phyloP scores from a whole-genome alignment of 176 grass and related monocot genomes.

The Canna indica region DNA sequence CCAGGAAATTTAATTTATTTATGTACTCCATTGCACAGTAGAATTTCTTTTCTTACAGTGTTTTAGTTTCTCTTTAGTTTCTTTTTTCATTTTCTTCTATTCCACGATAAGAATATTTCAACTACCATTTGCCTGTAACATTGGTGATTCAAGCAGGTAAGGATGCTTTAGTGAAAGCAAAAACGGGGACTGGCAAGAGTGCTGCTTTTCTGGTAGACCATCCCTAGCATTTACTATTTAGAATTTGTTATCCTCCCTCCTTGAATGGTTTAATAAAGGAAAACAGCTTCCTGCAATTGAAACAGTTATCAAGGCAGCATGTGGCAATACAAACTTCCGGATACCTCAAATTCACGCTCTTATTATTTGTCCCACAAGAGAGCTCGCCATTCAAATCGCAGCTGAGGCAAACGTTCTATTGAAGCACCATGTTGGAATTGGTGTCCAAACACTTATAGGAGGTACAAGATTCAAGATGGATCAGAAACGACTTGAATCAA shows the following conservation, averaged over 20 bases:
- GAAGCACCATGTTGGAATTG: conserved; percentile 71
- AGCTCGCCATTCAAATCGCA: conserved; percentile 79
- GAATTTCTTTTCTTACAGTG: background rate
- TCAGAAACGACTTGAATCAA: conserved; percentile 71
- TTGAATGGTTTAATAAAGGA: conserved; percentile 38
- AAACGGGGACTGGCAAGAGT: conserved; percentile 89
- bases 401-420: conserved; percentile 80
- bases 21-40: background rate
- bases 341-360: conserved; percentile 72
- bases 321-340: conserved; percentile 44
- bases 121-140: background rate
- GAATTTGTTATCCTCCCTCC: background rate
- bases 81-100: background rate
- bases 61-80: background rate
- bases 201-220: conserved; percentile 79
- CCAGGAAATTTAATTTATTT: too few relatives aligned
- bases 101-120: background rate
- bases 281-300: conserved; percentile 99
- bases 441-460: conserved; percentile 84
- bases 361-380: conserved; percentile 84
- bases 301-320: conserved; percentile 69
- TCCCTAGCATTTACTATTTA: background rate
- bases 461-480: conserved; percentile 88
- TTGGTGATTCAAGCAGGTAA: conserved; percentile 41
- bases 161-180: conserved; percentile 90